Conservation (phyloP, 345 rosid genomes). For the Orychophragmus violaceus region DNA sequence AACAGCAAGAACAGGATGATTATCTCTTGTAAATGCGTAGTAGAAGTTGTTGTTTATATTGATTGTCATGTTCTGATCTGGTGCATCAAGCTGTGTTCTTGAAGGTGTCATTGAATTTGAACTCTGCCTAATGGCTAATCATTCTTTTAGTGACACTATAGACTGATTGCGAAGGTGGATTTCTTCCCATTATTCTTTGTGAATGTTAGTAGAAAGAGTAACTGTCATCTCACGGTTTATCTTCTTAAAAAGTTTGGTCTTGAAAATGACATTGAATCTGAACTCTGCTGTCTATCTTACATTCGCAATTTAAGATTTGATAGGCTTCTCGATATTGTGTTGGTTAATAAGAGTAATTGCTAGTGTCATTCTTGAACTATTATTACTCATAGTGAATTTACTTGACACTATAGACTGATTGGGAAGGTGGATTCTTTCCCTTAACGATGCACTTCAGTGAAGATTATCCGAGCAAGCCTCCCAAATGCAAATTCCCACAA, state of each 20-base stretch:
- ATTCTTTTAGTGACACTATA: neutral
- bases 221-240: neutral
- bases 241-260: neutral
- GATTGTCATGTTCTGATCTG: neutral
- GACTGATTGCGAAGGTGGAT: neutral
- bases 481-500: slow-evolving; percentile 76
- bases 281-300: neutral
- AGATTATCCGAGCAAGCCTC: slow-evolving; percentile 93
- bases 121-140: neutral
- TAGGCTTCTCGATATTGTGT: neutral
- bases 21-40: neutral
- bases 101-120: neutral
- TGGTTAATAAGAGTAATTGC: neutral
- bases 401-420: slow-evolving; percentile 56
- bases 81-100: neutral
- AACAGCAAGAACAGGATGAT: neutral
- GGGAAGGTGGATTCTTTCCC: slow-evolving; percentile 88
- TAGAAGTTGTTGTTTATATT: neutral
- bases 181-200: neutral
- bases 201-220: neutral
- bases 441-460: slow-evolving; percentile 75
- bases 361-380: neutral
- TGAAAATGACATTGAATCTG: neutral
- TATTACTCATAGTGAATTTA: neutral
- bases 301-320: neutral